Evolutionary conservation across 192 early-diverging fungal species (phyloP).

Genomic region (Spizellomyces sp.): DNA sequence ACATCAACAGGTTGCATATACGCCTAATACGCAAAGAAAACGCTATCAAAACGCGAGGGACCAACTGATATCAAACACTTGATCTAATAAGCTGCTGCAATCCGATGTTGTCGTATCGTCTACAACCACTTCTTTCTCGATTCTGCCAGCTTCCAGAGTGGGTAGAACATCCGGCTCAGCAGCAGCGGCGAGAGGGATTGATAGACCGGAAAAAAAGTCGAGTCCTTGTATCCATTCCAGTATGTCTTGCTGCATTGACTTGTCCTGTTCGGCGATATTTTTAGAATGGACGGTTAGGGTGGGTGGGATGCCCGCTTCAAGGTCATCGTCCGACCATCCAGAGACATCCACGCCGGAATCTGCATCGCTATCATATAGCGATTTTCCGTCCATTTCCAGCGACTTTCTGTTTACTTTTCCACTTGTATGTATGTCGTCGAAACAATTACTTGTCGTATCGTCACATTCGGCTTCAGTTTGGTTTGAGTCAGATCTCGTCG

Average conservation of each 20-base stretch:
- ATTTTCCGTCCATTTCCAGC: no score
- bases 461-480: no score
- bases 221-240: neutral
- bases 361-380: neutral
- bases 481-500: no score
- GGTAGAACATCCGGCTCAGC: neutral
- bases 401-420: no score
- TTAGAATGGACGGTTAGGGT: neutral
- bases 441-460: neutral
- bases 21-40: no score
- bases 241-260: neutral
- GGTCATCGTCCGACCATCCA: neutral
- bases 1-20: no score
- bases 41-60: neutral
- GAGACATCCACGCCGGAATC: slow-evolving; percentile 3
- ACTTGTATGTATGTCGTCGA: neutral
- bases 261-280: neutral
- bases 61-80: neutral
- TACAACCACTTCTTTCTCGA: neutral
- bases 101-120: neutral
- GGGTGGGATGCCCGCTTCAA: neutral
- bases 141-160: neutral
- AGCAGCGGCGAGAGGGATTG: neutral
- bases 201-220: neutral
- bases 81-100: slow-evolving; percentile 1